These are phyloP conservation scores for Alliaria petiolata DNA, from an alignment of 345 rosid species.

Conservation along the genomic window DNA sequence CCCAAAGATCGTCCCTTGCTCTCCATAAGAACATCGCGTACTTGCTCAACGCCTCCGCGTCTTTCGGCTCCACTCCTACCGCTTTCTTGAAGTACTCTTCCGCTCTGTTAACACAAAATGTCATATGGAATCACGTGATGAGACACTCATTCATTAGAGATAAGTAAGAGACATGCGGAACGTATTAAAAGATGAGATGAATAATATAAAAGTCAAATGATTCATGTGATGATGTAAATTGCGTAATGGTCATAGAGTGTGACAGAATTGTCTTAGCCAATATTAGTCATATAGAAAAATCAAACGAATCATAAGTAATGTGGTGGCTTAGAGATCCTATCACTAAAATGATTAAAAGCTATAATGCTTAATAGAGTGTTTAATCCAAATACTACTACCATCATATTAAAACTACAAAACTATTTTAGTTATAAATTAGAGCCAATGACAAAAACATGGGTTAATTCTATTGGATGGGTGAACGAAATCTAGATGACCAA, in stretches of 20 bases:
- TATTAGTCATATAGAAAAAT: not conserved
- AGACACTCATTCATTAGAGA: too few relatives aligned
- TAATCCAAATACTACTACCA: not conserved
- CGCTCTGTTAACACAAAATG: slow-evolving; percentile 53
- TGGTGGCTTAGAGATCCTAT: too few relatives aligned
- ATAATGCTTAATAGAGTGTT: not conserved
- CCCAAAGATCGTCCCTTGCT: slow-evolving; percentile 74
- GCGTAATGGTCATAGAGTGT: too few relatives aligned
- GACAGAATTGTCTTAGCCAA: too few relatives aligned
- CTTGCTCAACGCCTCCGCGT: slow-evolving; percentile 76
- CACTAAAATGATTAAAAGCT: not conserved
- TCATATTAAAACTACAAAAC: not conserved
- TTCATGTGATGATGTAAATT: not conserved
- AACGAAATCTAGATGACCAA: slow-evolving; percentile 10
- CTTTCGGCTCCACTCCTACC: slow-evolving; percentile 49
- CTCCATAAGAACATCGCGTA: slow-evolving; percentile 88
- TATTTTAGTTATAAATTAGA: not conserved
- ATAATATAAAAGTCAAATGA: not conserved
- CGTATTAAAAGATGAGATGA: not conserved
- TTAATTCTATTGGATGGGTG: slow-evolving; percentile 2
- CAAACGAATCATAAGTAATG: not conserved
- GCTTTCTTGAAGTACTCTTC: slow-evolving; percentile 82
- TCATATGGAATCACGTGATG: slow-evolving; percentile 1
- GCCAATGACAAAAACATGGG: slow-evolving; percentile 17
- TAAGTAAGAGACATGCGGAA: slow-evolving; percentile 8